Evolutionary conservation across 495 filamentous ascomycete genomes (phyloP), one percentile per base, ranked within the genome.

Genomic region (Lineolata rhizophorae): DNA sequence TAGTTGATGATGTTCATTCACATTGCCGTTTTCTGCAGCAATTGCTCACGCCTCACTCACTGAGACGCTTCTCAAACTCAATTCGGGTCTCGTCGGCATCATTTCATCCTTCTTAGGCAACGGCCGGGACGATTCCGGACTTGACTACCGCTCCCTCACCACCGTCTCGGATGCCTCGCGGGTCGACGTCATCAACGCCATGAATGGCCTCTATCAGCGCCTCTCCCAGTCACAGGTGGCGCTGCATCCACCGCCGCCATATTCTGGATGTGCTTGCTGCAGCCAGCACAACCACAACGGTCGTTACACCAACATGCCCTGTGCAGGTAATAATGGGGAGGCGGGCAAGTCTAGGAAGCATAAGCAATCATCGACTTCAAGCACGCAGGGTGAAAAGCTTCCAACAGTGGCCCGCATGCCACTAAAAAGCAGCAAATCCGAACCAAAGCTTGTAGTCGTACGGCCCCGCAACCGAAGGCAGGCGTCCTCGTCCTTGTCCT

Each of bases 1-100:
- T 15, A 4, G 12, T 2, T 32, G 24, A 12, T 27, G 28, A 29
- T 40, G 33, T 28, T 31, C 31, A 15, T 14, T 28, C 19, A 11
- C 0, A 12, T 11, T 12, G 13, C 19, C 16, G n/a, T n/a, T n/a
- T n/a, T n/a, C n/a, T n/a, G n/a, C 29, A 53, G 50, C 41, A 19
- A 39, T 45, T 30, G 49, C 50, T 5, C 49, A 50, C n/a, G 42
- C 46, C 5, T 42, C 44, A 11, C 50, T 56, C 5, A 43, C 52
- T 5, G 48, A 49, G 22, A 52, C 48, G 12, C 41, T 55, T 3
- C 40, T 55, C 18, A 52, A 48, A 15, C 35, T 56, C 11, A 56
- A 56, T 34, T 48, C 48, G 11, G 53, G 53, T 16, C 52, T 56
- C n/a, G 52, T 56, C 4, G 35, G 38, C 30, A 53, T 56, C 40